These are phyloP conservation scores for Helotiales sp. DNA, from an alignment of 2,329 filamentous ascomycete genomes.

Conservation along the genomic window DNA sequence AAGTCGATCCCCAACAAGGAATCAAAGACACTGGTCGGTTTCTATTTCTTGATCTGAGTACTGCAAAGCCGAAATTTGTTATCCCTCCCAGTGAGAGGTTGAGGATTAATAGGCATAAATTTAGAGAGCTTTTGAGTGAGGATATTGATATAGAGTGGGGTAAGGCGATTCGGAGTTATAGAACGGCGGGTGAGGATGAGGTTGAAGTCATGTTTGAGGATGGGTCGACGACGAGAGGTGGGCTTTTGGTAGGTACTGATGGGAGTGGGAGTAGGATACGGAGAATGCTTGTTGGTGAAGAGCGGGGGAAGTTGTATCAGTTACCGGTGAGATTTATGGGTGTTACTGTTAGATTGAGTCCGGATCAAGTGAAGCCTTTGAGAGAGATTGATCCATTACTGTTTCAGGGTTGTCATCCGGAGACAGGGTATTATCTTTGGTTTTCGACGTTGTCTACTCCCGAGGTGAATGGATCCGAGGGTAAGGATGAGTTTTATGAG, in stretches of 20 bases:
- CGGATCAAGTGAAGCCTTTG: constrained; percentile 43
- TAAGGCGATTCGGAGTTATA: constrained; percentile 38
- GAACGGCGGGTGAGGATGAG: constrained; percentile 30
- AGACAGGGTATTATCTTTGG: constrained; percentile 52
- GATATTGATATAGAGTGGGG: constrained; percentile 49
- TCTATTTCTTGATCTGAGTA: constrained; percentile 56
- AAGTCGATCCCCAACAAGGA: constrained; percentile 54
- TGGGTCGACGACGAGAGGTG: constrained; percentile 41
- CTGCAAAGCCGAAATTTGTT: constrained; percentile 45
- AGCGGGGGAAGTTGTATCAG: constrained; percentile 34
- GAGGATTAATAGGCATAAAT: constrained; percentile 47
- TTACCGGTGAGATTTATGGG: constrained; percentile 53
- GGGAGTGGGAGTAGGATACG: constrained; percentile 48
- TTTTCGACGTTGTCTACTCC: constrained; percentile 35
- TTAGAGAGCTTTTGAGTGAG: constrained; percentile 47
- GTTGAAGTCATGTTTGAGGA: constrained; percentile 49
- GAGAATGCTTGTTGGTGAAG: constrained; percentile 36
- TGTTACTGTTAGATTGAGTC: constrained; percentile 42
- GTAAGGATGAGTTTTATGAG: constrained; percentile 16
- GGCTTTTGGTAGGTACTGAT: constrained; percentile 51
- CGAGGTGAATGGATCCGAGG: constrained; percentile 19
- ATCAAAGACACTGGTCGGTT: constrained; percentile 49
- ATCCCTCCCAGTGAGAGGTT: constrained; percentile 47
- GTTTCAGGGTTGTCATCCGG: constrained; percentile 53
- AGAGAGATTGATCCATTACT: constrained; percentile 53